These are phyloP conservation scores for Wallacemonas sp. DNA, from an alignment of 208 protist genomes.

Conservation along the genomic window DNA sequence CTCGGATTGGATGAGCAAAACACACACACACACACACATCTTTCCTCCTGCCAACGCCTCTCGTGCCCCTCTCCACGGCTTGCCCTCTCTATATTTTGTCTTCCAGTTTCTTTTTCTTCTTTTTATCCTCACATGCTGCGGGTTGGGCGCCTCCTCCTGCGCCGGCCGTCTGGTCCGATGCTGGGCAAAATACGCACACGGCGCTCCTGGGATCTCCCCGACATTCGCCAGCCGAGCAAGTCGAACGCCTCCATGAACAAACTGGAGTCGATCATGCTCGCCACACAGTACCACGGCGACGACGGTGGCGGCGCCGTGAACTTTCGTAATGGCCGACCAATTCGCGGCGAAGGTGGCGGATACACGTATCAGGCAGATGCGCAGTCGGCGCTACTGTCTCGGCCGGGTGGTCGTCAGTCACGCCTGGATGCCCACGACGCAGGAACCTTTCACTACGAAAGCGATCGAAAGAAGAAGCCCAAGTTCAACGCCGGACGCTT, in stretches of 20 bases:
- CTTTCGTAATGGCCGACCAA: background rate
- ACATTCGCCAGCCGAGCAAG: slow-evolving; percentile 27
- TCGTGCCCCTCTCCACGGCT: background rate
- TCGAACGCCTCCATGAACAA: slow-evolving; percentile 5
- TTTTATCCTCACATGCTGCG: slow-evolving; percentile 9
- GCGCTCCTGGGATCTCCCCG: slow-evolving; percentile 36
- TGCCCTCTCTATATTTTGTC: background rate
- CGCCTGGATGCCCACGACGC: slow-evolving; percentile 30
- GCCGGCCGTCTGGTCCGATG: slow-evolving; percentile 9
- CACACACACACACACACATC: too few relatives aligned
- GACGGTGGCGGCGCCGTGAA: slow-evolving; percentile 5
- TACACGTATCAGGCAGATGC: slow-evolving; percentile 35
- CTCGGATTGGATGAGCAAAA: background rate
- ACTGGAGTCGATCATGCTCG: slow-evolving; percentile 12
- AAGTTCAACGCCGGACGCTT: slow-evolving; percentile 40
- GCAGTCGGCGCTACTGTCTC: slow-evolving; percentile 55
- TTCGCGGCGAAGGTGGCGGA: slow-evolving; percentile 14
- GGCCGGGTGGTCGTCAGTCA: slow-evolving; percentile 43
- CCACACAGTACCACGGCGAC: slow-evolving; percentile 11
- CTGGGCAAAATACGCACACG: slow-evolving; percentile 5
- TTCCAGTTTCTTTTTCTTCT: slow-evolving; percentile 10
- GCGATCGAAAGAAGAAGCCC: slow-evolving; percentile 7
- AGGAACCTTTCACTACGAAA: slow-evolving; percentile 45
- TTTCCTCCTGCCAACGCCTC: too few relatives aligned
- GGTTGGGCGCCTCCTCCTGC: background rate